Evolutionary conservation across 257 asterid genomes (phyloP).

Genomic region (Gynochthodes officinalis): DNA sequence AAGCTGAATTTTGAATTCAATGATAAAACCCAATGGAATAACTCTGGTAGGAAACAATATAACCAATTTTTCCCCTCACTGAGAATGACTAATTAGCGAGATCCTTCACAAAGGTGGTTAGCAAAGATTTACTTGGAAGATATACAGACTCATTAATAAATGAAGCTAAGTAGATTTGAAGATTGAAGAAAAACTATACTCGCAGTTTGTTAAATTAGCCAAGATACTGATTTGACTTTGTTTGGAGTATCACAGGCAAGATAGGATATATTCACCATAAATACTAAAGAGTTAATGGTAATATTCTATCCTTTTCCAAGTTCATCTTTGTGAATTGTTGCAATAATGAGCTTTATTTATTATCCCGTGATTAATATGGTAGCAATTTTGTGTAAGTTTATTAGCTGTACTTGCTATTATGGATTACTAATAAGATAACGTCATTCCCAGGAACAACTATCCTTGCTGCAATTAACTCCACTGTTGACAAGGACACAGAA

Average conservation of each 20-base stretch:
- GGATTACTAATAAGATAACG: conserved; percentile 8
- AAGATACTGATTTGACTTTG: background rate
- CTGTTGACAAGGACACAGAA: conserved; percentile 58
- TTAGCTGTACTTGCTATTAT: background rate
- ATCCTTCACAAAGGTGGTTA: background rate
- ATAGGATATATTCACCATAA: background rate
- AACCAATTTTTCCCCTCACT: background rate
- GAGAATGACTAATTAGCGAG: background rate
- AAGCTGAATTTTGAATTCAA: background rate
- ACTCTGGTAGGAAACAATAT: background rate
- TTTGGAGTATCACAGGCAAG: background rate
- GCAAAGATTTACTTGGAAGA: background rate
- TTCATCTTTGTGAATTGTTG: background rate
- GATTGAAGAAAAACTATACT: background rate
- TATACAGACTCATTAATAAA: background rate
- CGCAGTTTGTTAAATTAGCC: background rate
- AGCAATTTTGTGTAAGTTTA: background rate
- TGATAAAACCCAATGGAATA: background rate
- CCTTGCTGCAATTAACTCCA: conserved; percentile 59
- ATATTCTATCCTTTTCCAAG: background rate
- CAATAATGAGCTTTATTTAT: background rate
- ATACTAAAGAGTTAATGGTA: background rate
- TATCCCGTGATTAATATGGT: background rate
- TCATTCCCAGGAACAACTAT: conserved; percentile 67
- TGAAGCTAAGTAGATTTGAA: background rate